These are phyloP conservation scores for Lactifluus rugatus DNA, from an alignment of 768 basidiomycete genomes.

Conservation along the genomic window DNA sequence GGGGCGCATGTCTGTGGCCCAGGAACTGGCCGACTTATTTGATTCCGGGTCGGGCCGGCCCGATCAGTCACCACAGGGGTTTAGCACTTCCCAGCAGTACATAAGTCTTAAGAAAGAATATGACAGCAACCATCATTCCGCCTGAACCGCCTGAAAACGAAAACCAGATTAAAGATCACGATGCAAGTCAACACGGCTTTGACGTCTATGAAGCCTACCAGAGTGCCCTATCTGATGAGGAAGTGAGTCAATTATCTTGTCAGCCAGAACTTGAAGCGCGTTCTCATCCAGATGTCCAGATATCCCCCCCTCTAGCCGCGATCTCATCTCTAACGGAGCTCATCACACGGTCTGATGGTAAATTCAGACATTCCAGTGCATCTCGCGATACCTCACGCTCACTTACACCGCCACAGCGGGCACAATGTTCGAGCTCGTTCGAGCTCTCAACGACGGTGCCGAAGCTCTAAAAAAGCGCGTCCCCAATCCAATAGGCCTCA, in stretches of 20 bases:
- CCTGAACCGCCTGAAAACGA: background rate
- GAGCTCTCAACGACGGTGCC: constrained; percentile 71
- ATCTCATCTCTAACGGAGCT: constrained; percentile 78
- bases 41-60: background rate
- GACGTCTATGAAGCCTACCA: constrained; percentile 48
- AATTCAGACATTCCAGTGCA: constrained; percentile 17
- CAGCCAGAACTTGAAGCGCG: background rate
- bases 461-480: constrained; percentile 50
- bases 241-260: constrained; percentile 37
- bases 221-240: constrained; percentile 49
- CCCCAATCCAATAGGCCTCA: constrained; percentile 72
- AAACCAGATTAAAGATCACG: background rate
- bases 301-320: constrained; percentile 79
- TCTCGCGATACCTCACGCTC: constrained; percentile 7
- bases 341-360: constrained; percentile 71
- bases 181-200: constrained; percentile 22
- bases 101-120: constrained; percentile 4
- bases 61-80: no score
- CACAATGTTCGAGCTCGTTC: constrained; percentile 88
- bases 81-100: no score
- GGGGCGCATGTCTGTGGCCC: background rate
- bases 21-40: background rate
- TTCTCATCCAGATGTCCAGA: constrained; percentile 31
- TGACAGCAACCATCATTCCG: constrained; percentile 4
- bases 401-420: constrained; percentile 49